Base-by-base conservation (phyloP, 257 asterid genomes). In the Jasminum sambac region DNA sequence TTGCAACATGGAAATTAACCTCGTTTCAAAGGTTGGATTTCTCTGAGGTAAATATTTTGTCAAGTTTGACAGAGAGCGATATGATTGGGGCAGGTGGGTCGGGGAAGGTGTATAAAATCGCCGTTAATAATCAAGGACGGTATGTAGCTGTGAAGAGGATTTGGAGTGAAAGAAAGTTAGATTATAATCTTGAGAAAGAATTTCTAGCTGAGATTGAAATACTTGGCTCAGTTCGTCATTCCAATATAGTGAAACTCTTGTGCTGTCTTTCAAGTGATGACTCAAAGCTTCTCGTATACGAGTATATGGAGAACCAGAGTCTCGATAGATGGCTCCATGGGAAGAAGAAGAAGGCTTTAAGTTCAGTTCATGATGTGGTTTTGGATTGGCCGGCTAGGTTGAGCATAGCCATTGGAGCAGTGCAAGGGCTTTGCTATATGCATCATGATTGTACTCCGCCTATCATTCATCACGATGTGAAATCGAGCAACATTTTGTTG, bases 1-100 rank as follows among this genome's bases (percentile, higher is more conserved):
- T 86, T 12, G 82, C 85, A 3, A 78, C 87, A 8, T 90, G 97
- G 98, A 90, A 88, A 64, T 72, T 88, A 34, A 90, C 96, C 76
- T 90, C 98, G 0, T 92, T 86, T 70, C 98, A 88, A 61, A 86
- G 79, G 74, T 50, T 86, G 77, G 77, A 84, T 50, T 82, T 88
- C 71, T 64, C 82, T 1, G 81, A 78, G 74, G 81, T 58, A 8
- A 84, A 84, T 5, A 84, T 88, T 61, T 68, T 86, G 74, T 73
- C 84, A 1, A 59, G 82, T 68, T 74, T 88, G 74, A 78, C 83
- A 23, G 95, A 88, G 11, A 78, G 66, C 4, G 86, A 86, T 70
- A 30, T 78, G 65, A 84, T 88, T n/a, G 95, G 95, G 43, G 70
- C 68, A 17, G 92, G 95, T 16, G 95, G 92, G 4, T 78, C 92